Conservation (phyloP, 1,139 yeast genomes). For the Lodderomyces beijingensis region DNA sequence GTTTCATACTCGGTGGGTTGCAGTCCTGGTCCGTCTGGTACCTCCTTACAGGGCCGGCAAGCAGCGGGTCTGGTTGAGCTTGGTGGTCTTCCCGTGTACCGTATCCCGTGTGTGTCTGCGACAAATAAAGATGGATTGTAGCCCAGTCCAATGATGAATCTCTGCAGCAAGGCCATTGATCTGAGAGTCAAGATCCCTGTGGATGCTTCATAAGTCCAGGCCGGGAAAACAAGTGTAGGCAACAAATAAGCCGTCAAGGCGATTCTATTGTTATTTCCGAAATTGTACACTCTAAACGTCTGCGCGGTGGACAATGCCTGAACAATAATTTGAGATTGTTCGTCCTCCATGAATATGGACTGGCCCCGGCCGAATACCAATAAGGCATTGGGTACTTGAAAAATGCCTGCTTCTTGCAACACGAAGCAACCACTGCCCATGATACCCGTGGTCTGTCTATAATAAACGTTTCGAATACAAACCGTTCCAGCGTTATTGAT, state of each 20-base stretch:
- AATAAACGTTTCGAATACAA: conserved; percentile 23
- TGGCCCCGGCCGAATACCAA: conserved; percentile 17
- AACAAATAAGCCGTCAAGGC: conserved; percentile 19
- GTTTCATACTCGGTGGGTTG: not conserved
- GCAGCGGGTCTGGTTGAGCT: not conserved
- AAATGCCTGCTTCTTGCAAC: conserved; percentile 18
- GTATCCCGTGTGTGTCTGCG: not conserved
- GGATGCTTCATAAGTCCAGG: conserved; percentile 12
- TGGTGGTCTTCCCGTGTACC: conserved; percentile 2
- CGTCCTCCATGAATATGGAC: conserved; percentile 19
- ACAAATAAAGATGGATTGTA: conserved; percentile 3
- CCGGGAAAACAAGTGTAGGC: conserved; percentile 11
- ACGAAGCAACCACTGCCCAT: conserved; percentile 24
- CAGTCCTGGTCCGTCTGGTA: conserved; percentile 2
- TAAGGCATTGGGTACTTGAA: conserved; percentile 16
- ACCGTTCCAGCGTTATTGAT: conserved; percentile 22
- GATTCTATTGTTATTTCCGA: conserved; percentile 21
- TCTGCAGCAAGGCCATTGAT: conserved; percentile 6
- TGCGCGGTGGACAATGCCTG: conserved; percentile 16
- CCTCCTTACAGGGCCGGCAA: not conserved
- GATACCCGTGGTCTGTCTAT: conserved; percentile 22
- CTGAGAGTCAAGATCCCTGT: conserved; percentile 21
- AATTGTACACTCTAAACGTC: conserved; percentile 27
- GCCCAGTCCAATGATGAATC: conserved; percentile 4
- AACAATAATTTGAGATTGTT: conserved; percentile 18